Percentiles rank a stretch among this genome's conserved stretches.
phyloP scores from a whole-genome alignment of 1,139 yeast genomes.

The Scheffersomyces cryptocercus region DNA sequence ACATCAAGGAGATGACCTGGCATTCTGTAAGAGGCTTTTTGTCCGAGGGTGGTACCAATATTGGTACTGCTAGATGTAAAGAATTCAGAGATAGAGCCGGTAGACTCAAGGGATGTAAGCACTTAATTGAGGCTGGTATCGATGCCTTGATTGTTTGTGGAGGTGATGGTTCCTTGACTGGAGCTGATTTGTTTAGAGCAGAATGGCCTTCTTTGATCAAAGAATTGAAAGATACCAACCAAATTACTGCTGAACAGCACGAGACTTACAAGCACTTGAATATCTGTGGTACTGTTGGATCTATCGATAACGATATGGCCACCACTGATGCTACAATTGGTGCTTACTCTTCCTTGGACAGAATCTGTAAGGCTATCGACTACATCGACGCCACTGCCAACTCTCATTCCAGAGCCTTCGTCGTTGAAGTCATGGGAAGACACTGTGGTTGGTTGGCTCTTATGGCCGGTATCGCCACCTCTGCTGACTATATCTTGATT shows the following conservation, averaged over 20 bases:
- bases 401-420: conserved; percentile 96
- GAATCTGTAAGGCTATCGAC: conserved; percentile 92
- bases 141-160: conserved; percentile 98
- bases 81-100: conserved; percentile 86
- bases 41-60: conserved; percentile 89
- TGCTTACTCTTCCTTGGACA: conserved; percentile 87
- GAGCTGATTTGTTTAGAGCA: conserved; percentile 89
- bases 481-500: conserved; percentile 91
- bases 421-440: conserved; percentile 98
- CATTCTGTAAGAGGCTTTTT: conserved; percentile 92
- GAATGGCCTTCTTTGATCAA: conserved; percentile 90
- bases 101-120: conserved; percentile 77
- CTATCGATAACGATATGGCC: conserved; percentile 97
- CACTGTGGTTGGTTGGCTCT: conserved; percentile 99
- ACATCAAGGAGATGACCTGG: conserved; percentile 81
- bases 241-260: conserved; percentile 57
- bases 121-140: conserved; percentile 83
- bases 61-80: conserved; percentile 93
- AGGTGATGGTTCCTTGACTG: conserved; percentile 97
- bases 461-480: conserved; percentile 94
- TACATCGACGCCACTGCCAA: conserved; percentile 96
- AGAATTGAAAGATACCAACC: conserved; percentile 60
- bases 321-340: conserved; percentile 96
- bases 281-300: conserved; percentile 94
- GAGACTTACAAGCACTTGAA: conserved; percentile 70